Evolutionary conservation across 306 rosid species (phyloP).

Genomic region (Oxytropis ochrocephala): DNA sequence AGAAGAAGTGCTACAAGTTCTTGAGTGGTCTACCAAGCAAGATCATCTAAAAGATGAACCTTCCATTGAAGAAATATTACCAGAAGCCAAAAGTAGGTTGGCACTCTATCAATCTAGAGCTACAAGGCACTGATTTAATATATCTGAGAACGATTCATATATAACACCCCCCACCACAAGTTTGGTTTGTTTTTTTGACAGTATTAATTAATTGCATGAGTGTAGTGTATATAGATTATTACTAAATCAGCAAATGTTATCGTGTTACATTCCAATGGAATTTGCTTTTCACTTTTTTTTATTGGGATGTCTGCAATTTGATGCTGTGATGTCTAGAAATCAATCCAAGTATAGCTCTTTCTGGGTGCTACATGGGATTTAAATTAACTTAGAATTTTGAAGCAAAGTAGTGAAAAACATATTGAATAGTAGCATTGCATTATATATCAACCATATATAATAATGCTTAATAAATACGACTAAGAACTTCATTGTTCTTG

Average conservation of each 20-base stretch:
- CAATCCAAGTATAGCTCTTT: too few relatives aligned
- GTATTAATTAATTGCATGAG: not conserved
- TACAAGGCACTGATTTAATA: slow-evolving; percentile 43
- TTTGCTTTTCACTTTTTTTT: not conserved
- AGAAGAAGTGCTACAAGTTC: slow-evolving; percentile 71
- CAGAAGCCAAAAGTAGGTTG: slow-evolving; percentile 73
- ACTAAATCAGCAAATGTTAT: not conserved
- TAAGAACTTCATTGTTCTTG: too few relatives aligned
- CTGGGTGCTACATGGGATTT: too few relatives aligned
- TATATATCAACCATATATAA: too few relatives aligned
- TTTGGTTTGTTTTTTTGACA: not conserved
- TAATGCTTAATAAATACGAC: too few relatives aligned
- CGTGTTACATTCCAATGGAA: not conserved
- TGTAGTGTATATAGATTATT: slow-evolving; percentile 6
- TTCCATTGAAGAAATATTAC: slow-evolving; percentile 31
- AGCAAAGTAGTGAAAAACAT: not conserved
- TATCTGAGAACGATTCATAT: not conserved
- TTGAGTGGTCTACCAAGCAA: slow-evolving; percentile 72
- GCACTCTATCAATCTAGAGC: slow-evolving; percentile 85
- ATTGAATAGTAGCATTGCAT: too few relatives aligned
- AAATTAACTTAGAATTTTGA: not conserved
- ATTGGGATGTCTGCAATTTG: not conserved
- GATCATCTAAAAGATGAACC: slow-evolving; percentile 31
- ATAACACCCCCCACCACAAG: too few relatives aligned
- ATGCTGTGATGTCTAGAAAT: too few relatives aligned